Evolutionary conservation across 208 protist species (phyloP), one percentile per base, ranked within the genome.

Genomic region (Trypanosoma scelopori): DNA sequence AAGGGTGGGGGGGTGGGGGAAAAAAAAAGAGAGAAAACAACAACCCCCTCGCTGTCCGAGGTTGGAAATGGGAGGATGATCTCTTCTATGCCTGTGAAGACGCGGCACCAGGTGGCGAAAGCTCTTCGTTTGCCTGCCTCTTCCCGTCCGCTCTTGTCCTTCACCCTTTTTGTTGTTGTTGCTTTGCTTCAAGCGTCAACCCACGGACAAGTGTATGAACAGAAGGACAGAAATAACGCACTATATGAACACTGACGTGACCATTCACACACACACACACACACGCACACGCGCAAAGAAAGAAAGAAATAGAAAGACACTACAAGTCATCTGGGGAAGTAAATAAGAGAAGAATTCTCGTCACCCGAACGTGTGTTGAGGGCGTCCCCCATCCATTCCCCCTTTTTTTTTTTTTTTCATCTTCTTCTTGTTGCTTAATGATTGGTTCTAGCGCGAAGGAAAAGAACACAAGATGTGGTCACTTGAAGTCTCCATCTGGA

Each of bases 271-370:
- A 16, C 23, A 13, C 4, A 27, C 16, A 35, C 48, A 32, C 20
- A 32, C 20, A 53, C 13, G 30, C 48, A 58, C 20, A 53, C 13
- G 30, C 48, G 43, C 16, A 58, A 30, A 27, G 28, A 45, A 18
- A 57, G 27, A 57, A 57, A 45, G n/a, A 42, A 18, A 58, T 23
- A 58, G 5, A 42, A 12, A 13, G 25, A 45, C n/a, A n/a, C n/a
- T n/a, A n/a, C n/a, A n/a, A n/a, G n/a, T n/a, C n/a, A n/a, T n/a
- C n/a, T n/a, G n/a, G n/a, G n/a, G n/a, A n/a, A n/a, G n/a, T n/a
- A n/a, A n/a, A n/a, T n/a, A n/a, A n/a, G n/a, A n/a, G n/a, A n/a
- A n/a, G n/a, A n/a, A n/a, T n/a, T n/a, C n/a, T n/a, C n/a, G n/a
- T n/a, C n/a, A n/a, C n/a, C n/a, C n/a, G n/a, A n/a, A n/a, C n/a